phyloP scores from a whole-genome alignment of 768 basidiomycete species.

The Russula emetica region DNA sequence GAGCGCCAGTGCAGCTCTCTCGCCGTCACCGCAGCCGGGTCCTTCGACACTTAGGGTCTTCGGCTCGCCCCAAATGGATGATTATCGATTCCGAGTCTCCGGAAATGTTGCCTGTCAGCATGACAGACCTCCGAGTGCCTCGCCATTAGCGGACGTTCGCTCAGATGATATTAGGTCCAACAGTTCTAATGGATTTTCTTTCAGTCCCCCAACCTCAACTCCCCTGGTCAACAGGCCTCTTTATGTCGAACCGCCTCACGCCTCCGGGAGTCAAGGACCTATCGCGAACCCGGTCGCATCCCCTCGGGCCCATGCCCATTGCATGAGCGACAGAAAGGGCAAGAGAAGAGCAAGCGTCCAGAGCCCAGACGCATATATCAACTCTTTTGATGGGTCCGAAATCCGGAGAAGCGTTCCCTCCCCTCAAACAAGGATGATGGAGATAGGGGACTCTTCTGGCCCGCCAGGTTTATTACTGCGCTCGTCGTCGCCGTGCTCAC shows the following conservation, averaged over 20 bases:
- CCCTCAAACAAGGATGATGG: not conserved
- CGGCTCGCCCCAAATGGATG: not conserved
- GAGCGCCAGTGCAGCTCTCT: not conserved
- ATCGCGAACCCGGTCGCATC: not conserved
- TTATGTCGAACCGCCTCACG: not conserved
- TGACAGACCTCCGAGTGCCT: not conserved
- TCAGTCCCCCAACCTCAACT: not conserved
- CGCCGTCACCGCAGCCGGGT: not conserved
- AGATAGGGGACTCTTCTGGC: not conserved
- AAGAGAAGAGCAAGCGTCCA: not conserved
- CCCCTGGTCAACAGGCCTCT: not conserved
- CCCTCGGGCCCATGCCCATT: not conserved
- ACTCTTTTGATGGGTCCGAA: not conserved
- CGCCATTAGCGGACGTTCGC: not conserved
- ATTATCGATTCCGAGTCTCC: no score
- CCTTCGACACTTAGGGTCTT: not conserved
- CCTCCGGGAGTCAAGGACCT: not conserved
- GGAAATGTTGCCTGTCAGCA: not conserved
- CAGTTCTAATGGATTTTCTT: not conserved
- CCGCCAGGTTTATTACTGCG: not conserved
- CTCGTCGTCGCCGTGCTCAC: slow-evolving; percentile 10
- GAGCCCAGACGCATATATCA: not conserved
- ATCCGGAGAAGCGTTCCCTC: not conserved
- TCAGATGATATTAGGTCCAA: not conserved
- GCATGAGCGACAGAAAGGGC: not conserved